Conservation (phyloP, 306 rosid genomes). For the Carpinus fangiana region DNA sequence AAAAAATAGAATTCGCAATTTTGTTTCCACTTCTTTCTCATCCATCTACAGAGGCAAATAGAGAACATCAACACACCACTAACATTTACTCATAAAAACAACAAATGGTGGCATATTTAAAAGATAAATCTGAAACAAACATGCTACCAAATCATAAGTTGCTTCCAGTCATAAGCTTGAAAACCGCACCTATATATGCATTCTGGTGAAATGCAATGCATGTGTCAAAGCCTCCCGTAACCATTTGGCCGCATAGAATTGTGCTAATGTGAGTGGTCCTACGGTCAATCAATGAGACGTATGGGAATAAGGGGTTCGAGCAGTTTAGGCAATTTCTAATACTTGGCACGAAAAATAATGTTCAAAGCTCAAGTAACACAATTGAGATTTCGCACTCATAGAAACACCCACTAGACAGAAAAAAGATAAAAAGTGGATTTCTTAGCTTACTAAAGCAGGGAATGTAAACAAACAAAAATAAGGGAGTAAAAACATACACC, state of each 20-base stretch:
- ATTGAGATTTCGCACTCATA: background rate
- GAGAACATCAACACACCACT: background rate
- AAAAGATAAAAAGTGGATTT: background rate
- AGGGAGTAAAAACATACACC: slow-evolving; percentile 52
- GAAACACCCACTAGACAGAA: background rate
- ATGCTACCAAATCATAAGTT: background rate
- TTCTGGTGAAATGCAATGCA: background rate
- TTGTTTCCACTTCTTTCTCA: background rate
- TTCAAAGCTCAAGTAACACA: background rate
- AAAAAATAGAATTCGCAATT: background rate
- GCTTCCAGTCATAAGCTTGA: slow-evolving; percentile 7
- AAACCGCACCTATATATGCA: background rate
- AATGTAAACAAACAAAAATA: background rate
- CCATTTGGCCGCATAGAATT: background rate
- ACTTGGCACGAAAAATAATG: background rate
- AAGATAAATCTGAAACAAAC: background rate
- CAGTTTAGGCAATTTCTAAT: background rate
- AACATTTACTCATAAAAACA: background rate
- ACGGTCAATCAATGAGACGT: background rate
- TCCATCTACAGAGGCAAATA: background rate
- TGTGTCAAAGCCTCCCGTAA: background rate
- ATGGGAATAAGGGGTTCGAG: background rate
- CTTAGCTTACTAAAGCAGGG: background rate
- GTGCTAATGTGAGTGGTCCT: background rate
- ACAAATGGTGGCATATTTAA: background rate